Conservation (phyloP, 495 filamentous ascomycete genomes). For the Penicillium bovifimosum region DNA sequence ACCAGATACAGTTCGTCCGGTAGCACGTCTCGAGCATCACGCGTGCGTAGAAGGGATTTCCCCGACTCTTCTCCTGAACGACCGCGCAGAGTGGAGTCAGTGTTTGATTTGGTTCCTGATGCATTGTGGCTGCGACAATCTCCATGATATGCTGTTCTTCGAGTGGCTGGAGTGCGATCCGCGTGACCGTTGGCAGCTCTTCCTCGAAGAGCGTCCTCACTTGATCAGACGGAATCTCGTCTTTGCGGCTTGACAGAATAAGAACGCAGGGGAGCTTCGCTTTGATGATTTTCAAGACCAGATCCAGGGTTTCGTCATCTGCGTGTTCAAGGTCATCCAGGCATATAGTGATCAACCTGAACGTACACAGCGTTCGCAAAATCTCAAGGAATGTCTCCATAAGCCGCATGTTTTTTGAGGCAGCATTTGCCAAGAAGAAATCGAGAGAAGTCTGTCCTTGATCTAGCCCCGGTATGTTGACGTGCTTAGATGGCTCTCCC, state of each 20-base stretch:
- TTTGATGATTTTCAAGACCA: constrained; percentile 67
- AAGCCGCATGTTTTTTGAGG: constrained; percentile 69
- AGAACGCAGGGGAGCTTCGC: constrained; percentile 72
- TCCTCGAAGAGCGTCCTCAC: constrained; percentile 40
- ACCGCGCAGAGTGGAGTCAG: constrained; percentile 54
- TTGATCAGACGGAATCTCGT: constrained; percentile 35
- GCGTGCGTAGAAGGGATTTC: constrained; percentile 83
- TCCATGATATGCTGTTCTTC: constrained; percentile 67
- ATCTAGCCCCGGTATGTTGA: constrained; percentile 30
- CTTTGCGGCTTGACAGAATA: constrained; percentile 51
- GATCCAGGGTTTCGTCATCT: constrained; percentile 76
- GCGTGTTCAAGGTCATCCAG: constrained; percentile 85
- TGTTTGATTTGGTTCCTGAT: constrained; percentile 33
- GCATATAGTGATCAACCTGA: constrained; percentile 76
- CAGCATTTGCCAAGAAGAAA: constrained; percentile 62
- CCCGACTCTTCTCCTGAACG: constrained; percentile 73
- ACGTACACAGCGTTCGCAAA: constrained; percentile 67
- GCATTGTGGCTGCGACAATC: constrained; percentile 72
- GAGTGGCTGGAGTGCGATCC: constrained; percentile 61
- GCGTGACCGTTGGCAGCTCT: constrained; percentile 50
- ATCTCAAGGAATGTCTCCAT: constrained; percentile 82
- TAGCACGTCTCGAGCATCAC: constrained; percentile 88
- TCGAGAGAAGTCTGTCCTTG: constrained; percentile 57
- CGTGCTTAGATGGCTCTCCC: constrained; percentile 31
- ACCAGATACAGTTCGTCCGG: constrained; percentile 80